A percentile compares a stretch with the other conserved stretches of the same genome.
These are phyloP conservation scores for Magnolia changhungtana DNA, from an alignment of 164 flowering plant species.

Conservation along the genomic window DNA sequence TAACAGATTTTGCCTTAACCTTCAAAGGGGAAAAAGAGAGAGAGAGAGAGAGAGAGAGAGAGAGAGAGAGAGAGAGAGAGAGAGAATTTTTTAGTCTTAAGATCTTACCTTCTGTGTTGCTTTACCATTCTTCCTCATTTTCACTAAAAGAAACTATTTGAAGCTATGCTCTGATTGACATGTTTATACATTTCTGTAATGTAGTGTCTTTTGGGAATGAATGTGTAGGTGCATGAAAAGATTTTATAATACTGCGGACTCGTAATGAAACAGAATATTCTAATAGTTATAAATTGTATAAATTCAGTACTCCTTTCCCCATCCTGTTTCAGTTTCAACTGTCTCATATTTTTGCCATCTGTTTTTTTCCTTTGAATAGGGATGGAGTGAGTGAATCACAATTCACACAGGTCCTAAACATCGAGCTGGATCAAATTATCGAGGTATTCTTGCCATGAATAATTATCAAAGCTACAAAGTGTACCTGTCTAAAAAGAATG, in stretches of 20 bases:
- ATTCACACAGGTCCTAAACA: constrained; percentile 77
- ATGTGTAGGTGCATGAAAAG: background rate
- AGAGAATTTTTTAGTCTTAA: too few relatives aligned
- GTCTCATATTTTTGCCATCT: background rate
- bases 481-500: background rate
- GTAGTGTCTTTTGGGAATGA: background rate
- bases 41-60: too few relatives aligned
- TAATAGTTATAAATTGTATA: background rate
- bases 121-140: too few relatives aligned
- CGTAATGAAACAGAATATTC: background rate
- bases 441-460: constrained; percentile 39
- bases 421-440: constrained; percentile 76
- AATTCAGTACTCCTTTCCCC: background rate
- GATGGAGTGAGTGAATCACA: constrained; percentile 98
- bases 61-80: too few relatives aligned
- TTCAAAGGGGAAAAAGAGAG: too few relatives aligned
- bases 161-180: too few relatives aligned
- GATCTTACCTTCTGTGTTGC: too few relatives aligned
- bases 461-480: background rate
- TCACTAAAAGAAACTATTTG: too few relatives aligned
- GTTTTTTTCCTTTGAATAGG: constrained; percentile 25
- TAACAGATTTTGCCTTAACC: too few relatives aligned
- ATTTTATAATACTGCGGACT: background rate
- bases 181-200: background rate
- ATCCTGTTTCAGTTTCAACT: background rate